A percentile compares a stretch with the other conserved stretches of the same genome.
phyloP scores from a whole-genome alignment of 2,329 filamentous ascomycete species.

The Graphium sp. region DNA sequence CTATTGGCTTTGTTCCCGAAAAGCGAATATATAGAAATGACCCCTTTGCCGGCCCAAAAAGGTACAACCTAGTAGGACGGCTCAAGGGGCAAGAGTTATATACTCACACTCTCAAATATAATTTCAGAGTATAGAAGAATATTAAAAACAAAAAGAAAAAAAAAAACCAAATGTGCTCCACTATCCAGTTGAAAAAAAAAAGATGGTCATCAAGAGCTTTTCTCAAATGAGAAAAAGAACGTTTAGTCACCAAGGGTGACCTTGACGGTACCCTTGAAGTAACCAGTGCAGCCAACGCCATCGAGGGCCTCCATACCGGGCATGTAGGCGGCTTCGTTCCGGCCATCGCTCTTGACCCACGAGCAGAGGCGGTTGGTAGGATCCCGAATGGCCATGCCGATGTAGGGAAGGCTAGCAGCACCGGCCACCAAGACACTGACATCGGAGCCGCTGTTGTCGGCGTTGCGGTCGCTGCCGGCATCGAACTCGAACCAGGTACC shows the following conservation, averaged over 20 bases:
- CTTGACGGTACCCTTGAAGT: conserved; percentile 11
- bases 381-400: conserved; percentile 19
- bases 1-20: too few relatives aligned
- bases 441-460: conserved; percentile 31
- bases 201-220: too few relatives aligned
- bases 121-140: conserved; percentile 6
- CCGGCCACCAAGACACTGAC: conserved; percentile 29
- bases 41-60: too few relatives aligned
- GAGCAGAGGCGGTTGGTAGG: conserved; percentile 21
- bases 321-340: conserved; percentile 19
- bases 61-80: too few relatives aligned
- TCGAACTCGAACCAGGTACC: conserved; percentile 34
- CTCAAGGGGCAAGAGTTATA: too few relatives aligned
- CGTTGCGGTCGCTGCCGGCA: conserved; percentile 25
- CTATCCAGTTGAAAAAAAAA: too few relatives aligned
- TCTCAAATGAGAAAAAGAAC: too few relatives aligned
- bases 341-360: conserved; percentile 17
- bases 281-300: conserved; percentile 22
- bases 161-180: neutral
- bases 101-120: conserved; percentile 4
- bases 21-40: too few relatives aligned
- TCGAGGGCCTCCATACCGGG: conserved; percentile 17
- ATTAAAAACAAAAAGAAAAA: conserved; percentile 4
- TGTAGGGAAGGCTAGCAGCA: conserved; percentile 12
- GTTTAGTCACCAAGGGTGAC: conserved; percentile 16